A percentile compares a stretch with the other conserved stretches of the same genome.
Evolutionary conservation across 495 filamentous ascomycete species (phyloP).

Genomic region (Eremomyces bilateralis): DNA sequence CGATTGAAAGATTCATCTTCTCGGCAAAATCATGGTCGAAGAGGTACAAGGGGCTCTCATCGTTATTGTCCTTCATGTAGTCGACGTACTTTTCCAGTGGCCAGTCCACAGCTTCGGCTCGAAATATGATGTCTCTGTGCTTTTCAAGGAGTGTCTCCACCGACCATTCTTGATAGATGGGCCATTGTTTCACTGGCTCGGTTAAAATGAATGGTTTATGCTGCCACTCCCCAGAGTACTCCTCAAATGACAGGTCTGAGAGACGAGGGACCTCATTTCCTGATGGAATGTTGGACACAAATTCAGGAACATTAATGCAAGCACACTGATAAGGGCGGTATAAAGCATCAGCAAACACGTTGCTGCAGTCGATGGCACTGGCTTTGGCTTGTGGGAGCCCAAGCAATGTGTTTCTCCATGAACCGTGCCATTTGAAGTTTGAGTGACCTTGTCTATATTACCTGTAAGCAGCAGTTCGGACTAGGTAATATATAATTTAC

Average conservation of each 20-base stretch:
- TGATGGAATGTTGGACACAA: constrained; percentile 44
- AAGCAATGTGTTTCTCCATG: constrained; percentile 70
- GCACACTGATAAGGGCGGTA: constrained; percentile 86
- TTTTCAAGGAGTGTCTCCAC: constrained; percentile 35
- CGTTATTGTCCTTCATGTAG: constrained; percentile 64
- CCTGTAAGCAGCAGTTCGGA: no score
- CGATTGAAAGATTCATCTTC: constrained; percentile 57
- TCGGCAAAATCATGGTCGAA: constrained; percentile 76
- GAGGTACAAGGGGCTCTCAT: constrained; percentile 84
- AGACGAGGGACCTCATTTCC: constrained; percentile 54
- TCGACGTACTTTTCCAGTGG: constrained; percentile 51
- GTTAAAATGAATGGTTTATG: constrained; percentile 77
- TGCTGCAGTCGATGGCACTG: constrained; percentile 40
- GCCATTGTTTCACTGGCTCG: constrained; percentile 64
- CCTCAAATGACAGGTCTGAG: constrained; percentile 40
- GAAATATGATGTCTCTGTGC: constrained; percentile 48
- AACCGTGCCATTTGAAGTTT: constrained; percentile 56
- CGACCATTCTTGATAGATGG: constrained; percentile 54
- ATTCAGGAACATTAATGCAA: constrained; percentile 43
- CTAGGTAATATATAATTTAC: no score
- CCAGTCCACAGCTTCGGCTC: constrained; percentile 92
- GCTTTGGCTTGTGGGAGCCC: constrained; percentile 28
- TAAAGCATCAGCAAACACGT: constrained; percentile 77
- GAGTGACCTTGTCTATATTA: constrained; percentile 11
- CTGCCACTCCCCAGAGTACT: constrained; percentile 58